Conservation (phyloP, 352 stramenopile genomes). For the Phytophthora agathidicida region DNA sequence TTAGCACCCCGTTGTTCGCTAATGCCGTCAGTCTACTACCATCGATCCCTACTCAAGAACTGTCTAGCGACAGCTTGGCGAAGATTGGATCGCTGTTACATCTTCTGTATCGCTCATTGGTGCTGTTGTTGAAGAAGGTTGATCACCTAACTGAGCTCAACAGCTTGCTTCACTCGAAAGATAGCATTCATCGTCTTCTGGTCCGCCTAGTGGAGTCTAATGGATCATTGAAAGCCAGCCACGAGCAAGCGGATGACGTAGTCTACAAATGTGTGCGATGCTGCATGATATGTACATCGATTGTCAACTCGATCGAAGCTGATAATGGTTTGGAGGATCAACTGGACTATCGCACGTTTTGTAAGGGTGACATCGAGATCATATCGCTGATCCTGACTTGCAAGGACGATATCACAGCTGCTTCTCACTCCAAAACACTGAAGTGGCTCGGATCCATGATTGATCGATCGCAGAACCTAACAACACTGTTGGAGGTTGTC, state of each 20-base stretch:
- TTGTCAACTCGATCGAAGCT: constrained; percentile 49
- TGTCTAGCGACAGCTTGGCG: constrained; percentile 14
- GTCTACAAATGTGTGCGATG: constrained; percentile 63
- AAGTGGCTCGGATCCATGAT: constrained; percentile 87
- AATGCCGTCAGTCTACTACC: constrained; percentile 31
- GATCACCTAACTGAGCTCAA: constrained; percentile 4
- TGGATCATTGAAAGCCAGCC: not conserved
- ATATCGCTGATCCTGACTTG: constrained; percentile 52
- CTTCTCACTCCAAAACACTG: constrained; percentile 57
- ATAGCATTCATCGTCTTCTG: constrained; percentile 37
- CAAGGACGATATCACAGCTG: constrained; percentile 30
- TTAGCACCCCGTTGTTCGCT: constrained; percentile 23
- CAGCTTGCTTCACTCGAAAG: constrained; percentile 19
- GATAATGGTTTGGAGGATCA: not conserved
- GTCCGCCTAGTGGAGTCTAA: constrained; percentile 19
- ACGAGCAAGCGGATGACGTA: constrained; percentile 40
- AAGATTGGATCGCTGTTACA: constrained; percentile 34
- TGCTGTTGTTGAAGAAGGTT: constrained; percentile 25
- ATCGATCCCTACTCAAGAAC: constrained; percentile 14
- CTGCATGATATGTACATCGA: constrained; percentile 67
- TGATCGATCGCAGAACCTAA: constrained; percentile 61
- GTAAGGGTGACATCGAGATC: constrained; percentile 44
- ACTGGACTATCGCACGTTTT: constrained; percentile 54
- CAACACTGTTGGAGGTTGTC: constrained; percentile 60
- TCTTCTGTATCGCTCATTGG: constrained; percentile 32